These are phyloP conservation scores for Middelhovenomyces tepae DNA, from an alignment of 805 yeast species.

Conservation along the genomic window DNA sequence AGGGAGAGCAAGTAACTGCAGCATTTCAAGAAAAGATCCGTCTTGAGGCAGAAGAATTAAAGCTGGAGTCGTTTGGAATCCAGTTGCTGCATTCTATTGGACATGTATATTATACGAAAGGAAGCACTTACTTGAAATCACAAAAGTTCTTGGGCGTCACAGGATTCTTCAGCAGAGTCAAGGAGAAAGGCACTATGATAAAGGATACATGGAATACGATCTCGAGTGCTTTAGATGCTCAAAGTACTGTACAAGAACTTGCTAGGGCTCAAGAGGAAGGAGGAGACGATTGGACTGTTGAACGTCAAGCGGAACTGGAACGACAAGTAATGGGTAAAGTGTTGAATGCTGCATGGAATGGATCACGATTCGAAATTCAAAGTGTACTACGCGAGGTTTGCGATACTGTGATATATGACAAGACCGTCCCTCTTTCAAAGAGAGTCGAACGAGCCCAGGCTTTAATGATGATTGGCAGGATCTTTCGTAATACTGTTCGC, in stretches of 20 bases:
- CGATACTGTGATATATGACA: constrained; percentile 67
- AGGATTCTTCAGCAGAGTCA: constrained; percentile 69
- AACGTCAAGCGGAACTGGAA: constrained; percentile 68
- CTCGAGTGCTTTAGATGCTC: constrained; percentile 83
- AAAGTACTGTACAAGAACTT: constrained; percentile 65
- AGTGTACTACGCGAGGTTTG: constrained; percentile 74
- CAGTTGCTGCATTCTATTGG: constrained; percentile 79
- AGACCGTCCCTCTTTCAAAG: constrained; percentile 47
- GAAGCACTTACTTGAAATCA: constrained; percentile 62
- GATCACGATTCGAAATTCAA: constrained; percentile 79
- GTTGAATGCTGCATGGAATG: constrained; percentile 91
- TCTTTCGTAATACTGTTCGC: constrained; percentile 59
- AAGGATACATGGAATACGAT: constrained; percentile 78
- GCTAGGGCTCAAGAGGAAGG: constrained; percentile 60
- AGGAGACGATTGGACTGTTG: constrained; percentile 45
- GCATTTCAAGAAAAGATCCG: constrained; percentile 57
- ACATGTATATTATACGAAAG: constrained; percentile 64
- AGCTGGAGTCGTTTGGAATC: constrained; percentile 91
- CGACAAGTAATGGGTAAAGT: constrained; percentile 78
- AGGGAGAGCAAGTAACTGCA: constrained; percentile 49
- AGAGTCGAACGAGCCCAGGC: constrained; percentile 75
- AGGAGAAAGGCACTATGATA: constrained; percentile 74
- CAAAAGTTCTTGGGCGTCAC: constrained; percentile 81
- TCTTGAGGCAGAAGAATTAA: constrained; percentile 82
- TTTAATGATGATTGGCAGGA: constrained; percentile 58